Percentiles rank a stretch among this genome's conserved stretches.
phyloP scores from a whole-genome alignment of 257 asterid species.

The Ocimum tenuiflorum region DNA sequence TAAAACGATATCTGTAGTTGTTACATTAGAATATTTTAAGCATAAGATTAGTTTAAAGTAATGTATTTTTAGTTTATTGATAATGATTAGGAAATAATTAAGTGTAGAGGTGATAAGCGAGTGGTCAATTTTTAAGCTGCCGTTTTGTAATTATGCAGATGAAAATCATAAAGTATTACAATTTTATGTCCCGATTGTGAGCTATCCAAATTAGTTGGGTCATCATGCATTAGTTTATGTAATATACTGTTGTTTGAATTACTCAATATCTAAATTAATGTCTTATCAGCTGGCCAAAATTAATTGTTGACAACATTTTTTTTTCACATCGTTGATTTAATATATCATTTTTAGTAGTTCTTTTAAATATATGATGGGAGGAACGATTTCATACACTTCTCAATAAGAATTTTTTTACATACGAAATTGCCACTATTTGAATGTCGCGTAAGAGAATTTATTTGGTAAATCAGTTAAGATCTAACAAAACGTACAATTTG shows the following conservation, averaged over 20 bases:
- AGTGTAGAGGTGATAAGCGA: background rate
- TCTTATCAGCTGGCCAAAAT: background rate
- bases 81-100: constrained; percentile 1
- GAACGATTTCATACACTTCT: too few species aligned
- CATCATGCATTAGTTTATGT: constrained; percentile 16
- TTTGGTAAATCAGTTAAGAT: too few species aligned
- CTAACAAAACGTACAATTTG: background rate
- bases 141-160: constrained; percentile 9
- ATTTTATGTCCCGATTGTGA: constrained; percentile 12
- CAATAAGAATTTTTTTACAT: too few species aligned
- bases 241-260: constrained; percentile 2
- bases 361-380: too few species aligned
- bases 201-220: constrained; percentile 8
- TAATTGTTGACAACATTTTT: too few species aligned
- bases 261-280: background rate
- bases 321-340: too few species aligned
- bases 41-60: background rate
- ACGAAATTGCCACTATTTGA: too few species aligned
- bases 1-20: constrained; percentile 8
- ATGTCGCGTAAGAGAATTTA: too few species aligned
- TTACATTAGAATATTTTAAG: background rate
- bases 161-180: background rate
- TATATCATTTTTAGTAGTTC: too few species aligned
- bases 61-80: background rate
- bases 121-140: constrained; percentile 16